phyloP scores from a whole-genome alignment of 257 asterid species.

The Jacaranda mimosifolia region DNA sequence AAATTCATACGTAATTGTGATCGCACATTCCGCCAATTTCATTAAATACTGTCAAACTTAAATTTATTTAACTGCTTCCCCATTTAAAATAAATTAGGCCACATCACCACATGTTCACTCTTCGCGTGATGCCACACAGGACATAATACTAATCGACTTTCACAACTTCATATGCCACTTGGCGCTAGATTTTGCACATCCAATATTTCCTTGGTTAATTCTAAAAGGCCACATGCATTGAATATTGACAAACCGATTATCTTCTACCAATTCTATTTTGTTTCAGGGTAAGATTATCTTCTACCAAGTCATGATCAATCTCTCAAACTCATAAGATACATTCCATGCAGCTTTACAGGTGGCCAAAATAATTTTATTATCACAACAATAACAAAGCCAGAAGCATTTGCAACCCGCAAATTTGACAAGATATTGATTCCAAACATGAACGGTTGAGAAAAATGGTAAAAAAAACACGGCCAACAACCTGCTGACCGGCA shows the following conservation, averaged over 20 bases:
- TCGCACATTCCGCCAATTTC: not conserved
- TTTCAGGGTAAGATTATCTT: not conserved
- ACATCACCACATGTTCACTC: not conserved
- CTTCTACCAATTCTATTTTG: not conserved
- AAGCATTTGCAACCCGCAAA: not conserved
- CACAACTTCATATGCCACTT: not conserved
- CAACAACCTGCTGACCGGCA: constrained; percentile 78
- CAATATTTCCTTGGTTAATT: not conserved
- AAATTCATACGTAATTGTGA: not conserved
- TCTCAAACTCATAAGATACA: not conserved
- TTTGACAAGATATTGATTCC: not conserved
- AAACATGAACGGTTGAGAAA: not conserved
- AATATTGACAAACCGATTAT: not conserved
- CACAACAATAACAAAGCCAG: not conserved
- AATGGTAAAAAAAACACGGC: not conserved
- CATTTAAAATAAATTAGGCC: not conserved
- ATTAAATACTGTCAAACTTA: not conserved
- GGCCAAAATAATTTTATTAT: not conserved
- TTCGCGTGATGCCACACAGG: not conserved
- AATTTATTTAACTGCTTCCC: not conserved
- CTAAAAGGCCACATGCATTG: not conserved
- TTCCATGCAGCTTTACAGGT: not conserved
- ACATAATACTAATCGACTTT: not conserved
- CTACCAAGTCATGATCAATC: not conserved
- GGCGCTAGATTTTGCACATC: not conserved